Evolutionary conservation across 345 rosid genomes (phyloP).

Genomic region (Pistacia integerrima): DNA sequence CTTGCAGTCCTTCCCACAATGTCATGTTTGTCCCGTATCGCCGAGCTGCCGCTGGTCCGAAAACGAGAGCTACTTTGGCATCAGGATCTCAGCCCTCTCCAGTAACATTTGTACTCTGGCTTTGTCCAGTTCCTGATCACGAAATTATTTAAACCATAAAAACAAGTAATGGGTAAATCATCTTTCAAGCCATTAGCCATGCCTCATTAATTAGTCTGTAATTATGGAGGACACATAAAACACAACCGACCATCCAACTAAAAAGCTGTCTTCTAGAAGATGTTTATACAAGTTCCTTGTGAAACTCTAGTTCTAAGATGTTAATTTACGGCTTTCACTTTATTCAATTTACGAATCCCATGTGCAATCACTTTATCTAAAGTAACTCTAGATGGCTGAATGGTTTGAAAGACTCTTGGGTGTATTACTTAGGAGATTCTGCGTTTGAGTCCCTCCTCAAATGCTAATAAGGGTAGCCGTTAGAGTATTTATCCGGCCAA

Average conservation of each 20-base stretch:
- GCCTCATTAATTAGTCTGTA: too few relatives aligned
- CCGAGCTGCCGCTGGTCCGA: slow-evolving; percentile 58
- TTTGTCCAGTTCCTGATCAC: slow-evolving; percentile 59
- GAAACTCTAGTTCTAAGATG: slow-evolving; percentile 3
- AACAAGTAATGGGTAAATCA: neutral
- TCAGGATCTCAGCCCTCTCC: slow-evolving; percentile 75
- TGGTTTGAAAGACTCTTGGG: too few relatives aligned
- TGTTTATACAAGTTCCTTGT: neutral
- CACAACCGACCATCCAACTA: too few relatives aligned
- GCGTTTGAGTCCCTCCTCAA: too few relatives aligned
- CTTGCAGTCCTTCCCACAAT: slow-evolving; percentile 60
- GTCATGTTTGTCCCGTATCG: slow-evolving; percentile 67
- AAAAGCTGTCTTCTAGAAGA: neutral
- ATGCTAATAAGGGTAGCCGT: too few relatives aligned
- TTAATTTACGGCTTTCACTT: neutral
- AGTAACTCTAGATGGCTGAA: too few relatives aligned
- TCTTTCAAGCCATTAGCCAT: too few relatives aligned
- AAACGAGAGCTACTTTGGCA: slow-evolving; percentile 61
- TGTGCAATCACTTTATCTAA: too few relatives aligned
- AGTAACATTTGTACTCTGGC: slow-evolving; percentile 75
- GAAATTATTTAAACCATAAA: neutral
- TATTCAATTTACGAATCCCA: neutral
- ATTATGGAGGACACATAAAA: too few relatives aligned
- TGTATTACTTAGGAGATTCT: too few relatives aligned
- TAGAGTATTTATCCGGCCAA: too few relatives aligned